Evolutionary conservation across 176 grass and related monocot species (phyloP).

Genomic region (Thalia dealbata): DNA sequence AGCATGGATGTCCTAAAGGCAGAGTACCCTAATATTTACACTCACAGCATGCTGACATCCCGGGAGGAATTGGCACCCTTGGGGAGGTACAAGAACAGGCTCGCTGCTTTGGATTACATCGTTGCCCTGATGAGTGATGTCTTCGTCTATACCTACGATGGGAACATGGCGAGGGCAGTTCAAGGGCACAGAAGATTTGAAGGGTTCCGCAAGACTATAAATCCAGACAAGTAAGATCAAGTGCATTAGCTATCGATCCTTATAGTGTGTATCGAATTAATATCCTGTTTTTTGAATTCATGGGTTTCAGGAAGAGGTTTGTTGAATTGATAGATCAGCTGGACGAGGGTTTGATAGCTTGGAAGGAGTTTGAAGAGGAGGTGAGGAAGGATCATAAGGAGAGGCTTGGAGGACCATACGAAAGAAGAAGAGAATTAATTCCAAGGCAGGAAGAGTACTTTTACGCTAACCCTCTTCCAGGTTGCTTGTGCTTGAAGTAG

Average conservation of each 20-base stretch:
- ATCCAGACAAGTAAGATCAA: conserved; percentile 56
- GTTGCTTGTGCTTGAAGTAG: conserved; percentile 68
- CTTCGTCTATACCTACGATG: conserved; percentile 95
- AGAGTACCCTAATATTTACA: conserved; percentile 71
- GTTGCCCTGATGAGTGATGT: conserved; percentile 75
- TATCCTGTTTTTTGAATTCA: no score
- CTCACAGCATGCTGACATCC: conserved; percentile 56
- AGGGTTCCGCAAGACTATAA: conserved; percentile 78
- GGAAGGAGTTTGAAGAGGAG: conserved; percentile 46
- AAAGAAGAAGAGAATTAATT: conserved; percentile 44
- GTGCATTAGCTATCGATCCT: no score
- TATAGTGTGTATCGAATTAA: no score
- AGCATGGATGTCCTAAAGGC: conserved; percentile 63
- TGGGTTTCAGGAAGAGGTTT: conserved; percentile 46
- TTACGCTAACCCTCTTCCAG: conserved; percentile 94
- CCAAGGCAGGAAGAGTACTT: conserved; percentile 80
- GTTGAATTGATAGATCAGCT: conserved; percentile 72
- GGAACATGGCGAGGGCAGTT: conserved; percentile 97
- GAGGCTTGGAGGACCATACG: conserved; percentile 72
- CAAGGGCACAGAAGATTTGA: conserved; percentile 83
- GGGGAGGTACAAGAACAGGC: conserved; percentile 57
- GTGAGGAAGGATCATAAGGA: conserved; percentile 55
- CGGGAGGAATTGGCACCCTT: conserved; percentile 48
- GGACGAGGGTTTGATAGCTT: conserved; percentile 47
- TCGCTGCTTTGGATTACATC: conserved; percentile 82